A percentile compares a stretch with the other conserved stretches of the same genome.
phyloP scores from a whole-genome alignment of 2,329 filamentous ascomycete species.

The Dothideomycetes sp. region DNA sequence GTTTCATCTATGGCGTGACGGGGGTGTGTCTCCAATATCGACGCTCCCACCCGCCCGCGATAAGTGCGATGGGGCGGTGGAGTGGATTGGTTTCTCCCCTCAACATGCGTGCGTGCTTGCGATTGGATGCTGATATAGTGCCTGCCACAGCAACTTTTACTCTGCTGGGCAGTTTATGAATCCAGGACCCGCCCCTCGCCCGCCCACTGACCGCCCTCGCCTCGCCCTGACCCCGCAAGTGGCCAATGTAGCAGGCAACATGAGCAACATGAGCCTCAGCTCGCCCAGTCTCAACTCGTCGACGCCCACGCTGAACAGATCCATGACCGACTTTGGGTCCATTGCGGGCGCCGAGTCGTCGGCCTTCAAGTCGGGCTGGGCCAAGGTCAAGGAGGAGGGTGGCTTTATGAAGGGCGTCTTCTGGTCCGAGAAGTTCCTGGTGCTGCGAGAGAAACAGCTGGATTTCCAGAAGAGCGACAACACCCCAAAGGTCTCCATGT shows the following conservation, averaged over 20 bases:
- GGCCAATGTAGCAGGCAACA: conserved; percentile 61
- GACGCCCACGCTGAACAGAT: conserved; percentile 27
- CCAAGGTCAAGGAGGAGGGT: conserved; percentile 80
- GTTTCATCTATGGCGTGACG: too few relatives aligned
- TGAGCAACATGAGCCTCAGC: conserved; percentile 62
- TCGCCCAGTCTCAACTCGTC: conserved; percentile 40
- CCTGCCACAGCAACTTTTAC: conserved; percentile 30
- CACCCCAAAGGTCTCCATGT: conserved; percentile 69
- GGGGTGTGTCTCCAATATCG: too few relatives aligned
- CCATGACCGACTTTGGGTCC: conserved; percentile 28
- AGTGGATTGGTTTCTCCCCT: too few relatives aligned
- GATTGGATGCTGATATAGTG: not conserved
- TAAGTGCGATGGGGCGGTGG: too few relatives aligned
- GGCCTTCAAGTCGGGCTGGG: conserved; percentile 55
- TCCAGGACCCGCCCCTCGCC: conserved; percentile 84
- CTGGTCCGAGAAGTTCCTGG: conserved; percentile 87
- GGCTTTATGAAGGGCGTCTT: conserved; percentile 68
- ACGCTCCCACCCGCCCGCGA: too few relatives aligned
- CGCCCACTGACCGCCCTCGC: conserved; percentile 65
- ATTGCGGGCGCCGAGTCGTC: conserved; percentile 21
- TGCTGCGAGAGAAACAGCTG: conserved; percentile 82
- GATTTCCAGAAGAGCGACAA: conserved; percentile 91
- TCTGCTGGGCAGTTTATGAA: conserved; percentile 76
- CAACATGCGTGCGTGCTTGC: too few relatives aligned
- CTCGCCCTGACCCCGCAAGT: conserved; percentile 68